Percentiles rank a stretch among this genome's conserved stretches.
These are phyloP conservation scores for Fusarium piperis DNA, from an alignment of 2,329 filamentous ascomycete species.

Conservation along the genomic window DNA sequence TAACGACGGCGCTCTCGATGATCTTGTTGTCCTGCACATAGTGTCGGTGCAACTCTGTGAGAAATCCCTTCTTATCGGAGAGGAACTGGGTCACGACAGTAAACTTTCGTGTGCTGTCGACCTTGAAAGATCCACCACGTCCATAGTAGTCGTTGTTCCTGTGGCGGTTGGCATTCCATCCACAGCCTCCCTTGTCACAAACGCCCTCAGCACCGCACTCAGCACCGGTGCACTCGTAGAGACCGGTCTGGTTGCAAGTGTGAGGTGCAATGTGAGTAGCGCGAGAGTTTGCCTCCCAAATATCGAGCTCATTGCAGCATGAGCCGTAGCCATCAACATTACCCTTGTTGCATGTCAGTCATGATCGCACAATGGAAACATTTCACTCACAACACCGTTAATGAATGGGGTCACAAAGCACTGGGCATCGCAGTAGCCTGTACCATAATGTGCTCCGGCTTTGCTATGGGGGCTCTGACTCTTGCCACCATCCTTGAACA, in stretches of 20 bases:
- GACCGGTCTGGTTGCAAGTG: conserved; percentile 55
- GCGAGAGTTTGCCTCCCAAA: conserved; percentile 63
- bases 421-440: conserved; percentile 72
- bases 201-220: conserved; percentile 52
- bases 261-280: conserved; percentile 60
- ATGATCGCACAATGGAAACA: accelerated
- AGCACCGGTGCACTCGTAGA: conserved; percentile 56
- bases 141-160: conserved; percentile 47
- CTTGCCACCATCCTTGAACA: conserved; percentile 67
- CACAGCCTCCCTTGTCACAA: conserved; percentile 57
- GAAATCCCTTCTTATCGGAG: conserved; percentile 48
- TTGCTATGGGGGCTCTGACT: conserved; percentile 58
- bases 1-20: conserved; percentile 33
- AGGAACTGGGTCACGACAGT: conserved; percentile 63
- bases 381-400: conserved; percentile 54
- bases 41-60: conserved; percentile 61
- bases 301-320: conserved; percentile 66
- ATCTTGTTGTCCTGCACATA: conserved; percentile 51
- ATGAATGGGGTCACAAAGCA: conserved; percentile 63
- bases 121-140: conserved; percentile 38
- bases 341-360: conserved; percentile 16
- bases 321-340: conserved; percentile 44
- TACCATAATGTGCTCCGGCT: conserved; percentile 68
- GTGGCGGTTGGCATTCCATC: conserved; percentile 54
- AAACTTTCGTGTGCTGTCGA: conserved; percentile 52